Conservation (phyloP, 345 rosid genomes). For the Salix exigua region DNA sequence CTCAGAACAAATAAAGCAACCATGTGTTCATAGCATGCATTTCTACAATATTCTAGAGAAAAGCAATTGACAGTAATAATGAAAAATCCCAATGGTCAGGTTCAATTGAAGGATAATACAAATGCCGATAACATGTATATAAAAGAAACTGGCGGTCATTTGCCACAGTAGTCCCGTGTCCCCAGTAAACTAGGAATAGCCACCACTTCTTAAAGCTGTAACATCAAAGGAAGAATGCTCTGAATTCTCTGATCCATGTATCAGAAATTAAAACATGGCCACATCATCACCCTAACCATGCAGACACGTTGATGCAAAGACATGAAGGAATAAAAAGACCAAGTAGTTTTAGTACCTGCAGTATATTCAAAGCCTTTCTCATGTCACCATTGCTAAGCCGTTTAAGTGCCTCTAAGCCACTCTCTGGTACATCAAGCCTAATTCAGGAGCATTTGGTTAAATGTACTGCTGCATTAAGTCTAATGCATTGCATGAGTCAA, state of each 20-base stretch:
- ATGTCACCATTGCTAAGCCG: conserved; percentile 94
- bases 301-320: neutral
- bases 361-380: conserved; percentile 95
- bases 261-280: neutral
- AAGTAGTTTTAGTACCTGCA: conserved; percentile 57
- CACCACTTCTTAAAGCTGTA: too few species aligned
- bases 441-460: neutral
- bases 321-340: neutral
- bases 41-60: too few species aligned
- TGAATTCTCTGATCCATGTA: neutral
- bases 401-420: conserved; percentile 79
- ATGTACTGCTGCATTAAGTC: neutral
- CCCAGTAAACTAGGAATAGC: too few species aligned
- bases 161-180: too few species aligned
- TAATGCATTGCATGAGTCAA: neutral
- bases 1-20: too few species aligned
- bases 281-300: neutral
- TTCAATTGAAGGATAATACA: too few species aligned
- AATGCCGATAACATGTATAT: too few species aligned
- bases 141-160: too few species aligned
- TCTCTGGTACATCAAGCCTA: conserved; percentile 77
- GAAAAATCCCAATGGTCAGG: too few species aligned
- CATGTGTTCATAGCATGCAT: too few species aligned
- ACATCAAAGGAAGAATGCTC: neutral
- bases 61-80: too few species aligned